phyloP scores from a whole-genome alignment of 2,329 filamentous ascomycete genomes.

The Exophiala mesophila region DNA sequence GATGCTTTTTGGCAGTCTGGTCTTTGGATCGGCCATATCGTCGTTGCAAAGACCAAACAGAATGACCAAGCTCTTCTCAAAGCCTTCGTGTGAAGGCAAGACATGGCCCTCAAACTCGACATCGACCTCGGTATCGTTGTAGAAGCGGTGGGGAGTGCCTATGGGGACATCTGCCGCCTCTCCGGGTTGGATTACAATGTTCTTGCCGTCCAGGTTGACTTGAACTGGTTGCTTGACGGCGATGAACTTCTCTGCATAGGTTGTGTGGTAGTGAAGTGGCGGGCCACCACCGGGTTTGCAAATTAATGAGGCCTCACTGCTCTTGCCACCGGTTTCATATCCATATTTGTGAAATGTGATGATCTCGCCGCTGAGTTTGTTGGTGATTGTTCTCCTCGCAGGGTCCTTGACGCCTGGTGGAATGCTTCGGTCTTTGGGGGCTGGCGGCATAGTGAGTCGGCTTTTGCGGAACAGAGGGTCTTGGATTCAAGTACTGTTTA shows the following conservation, averaged over 20 bases:
- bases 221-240: conserved; percentile 7
- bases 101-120: conserved; percentile 14
- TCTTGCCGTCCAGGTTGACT: conserved; percentile 11
- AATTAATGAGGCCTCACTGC: conserved; percentile 6
- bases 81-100: conserved; percentile 17
- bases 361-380: conserved; percentile 17
- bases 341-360: conserved; percentile 17
- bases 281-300: conserved; percentile 22
- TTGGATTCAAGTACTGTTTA: too few species aligned
- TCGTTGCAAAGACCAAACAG: conserved; percentile 23
- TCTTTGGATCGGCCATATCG: conserved; percentile 13
- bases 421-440: conserved; percentile 7
- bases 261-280: conserved; percentile 19
- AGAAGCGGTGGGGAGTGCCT: conserved; percentile 17
- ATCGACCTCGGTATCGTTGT: conserved; percentile 16
- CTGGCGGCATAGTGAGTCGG: conserved; percentile 3
- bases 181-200: conserved; percentile 9
- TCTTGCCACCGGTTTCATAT: conserved; percentile 15
- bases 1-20: conserved; percentile 16
- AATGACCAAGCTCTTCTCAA: conserved; percentile 21
- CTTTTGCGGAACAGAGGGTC: too few species aligned
- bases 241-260: conserved; percentile 20
- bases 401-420: conserved; percentile 18
- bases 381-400: conserved; percentile 12
- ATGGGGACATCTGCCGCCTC: conserved; percentile 15